These are phyloP conservation scores for Huiozyma sinensis DNA, from an alignment of 805 yeast genomes.

Conservation along the genomic window DNA sequence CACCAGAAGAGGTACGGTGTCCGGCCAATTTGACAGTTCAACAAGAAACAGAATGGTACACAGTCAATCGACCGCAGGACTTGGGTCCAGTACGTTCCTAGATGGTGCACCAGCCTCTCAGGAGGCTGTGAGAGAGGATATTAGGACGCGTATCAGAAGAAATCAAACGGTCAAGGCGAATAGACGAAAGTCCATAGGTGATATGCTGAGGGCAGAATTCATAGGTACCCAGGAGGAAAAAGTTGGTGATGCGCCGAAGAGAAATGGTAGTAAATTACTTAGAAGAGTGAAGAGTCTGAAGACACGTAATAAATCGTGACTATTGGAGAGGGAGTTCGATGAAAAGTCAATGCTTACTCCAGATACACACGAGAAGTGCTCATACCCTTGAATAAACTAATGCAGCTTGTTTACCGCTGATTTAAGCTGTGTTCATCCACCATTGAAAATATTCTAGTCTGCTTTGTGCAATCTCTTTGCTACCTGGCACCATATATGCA, in stretches of 20 bases:
- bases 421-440: too few relatives aligned
- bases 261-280: constrained; percentile 46
- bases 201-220: constrained; percentile 15
- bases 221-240: constrained; percentile 9
- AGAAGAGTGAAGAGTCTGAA: constrained; percentile 82
- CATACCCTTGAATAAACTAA: neutral
- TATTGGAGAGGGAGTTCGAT: neutral
- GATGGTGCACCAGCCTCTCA: constrained; percentile 90
- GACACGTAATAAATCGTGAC: constrained; percentile 4
- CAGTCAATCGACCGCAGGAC: constrained; percentile 76
- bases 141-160: constrained; percentile 38
- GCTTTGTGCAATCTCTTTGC: too few relatives aligned
- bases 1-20: constrained; percentile 36
- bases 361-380: neutral
- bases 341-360: neutral
- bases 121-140: constrained; percentile 32
- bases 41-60: constrained; percentile 53
- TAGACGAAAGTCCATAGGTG: constrained; percentile 18
- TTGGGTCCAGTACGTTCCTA: constrained; percentile 82
- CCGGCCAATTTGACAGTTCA: constrained; percentile 61
- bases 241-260: constrained; percentile 23
- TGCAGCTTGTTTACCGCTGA: too few relatives aligned
- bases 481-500: too few relatives aligned
- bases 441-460: too few relatives aligned
- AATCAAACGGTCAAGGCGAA: constrained; percentile 45